Conservation (phyloP, 768 basidiomycete species). For the Russula virescens region DNA sequence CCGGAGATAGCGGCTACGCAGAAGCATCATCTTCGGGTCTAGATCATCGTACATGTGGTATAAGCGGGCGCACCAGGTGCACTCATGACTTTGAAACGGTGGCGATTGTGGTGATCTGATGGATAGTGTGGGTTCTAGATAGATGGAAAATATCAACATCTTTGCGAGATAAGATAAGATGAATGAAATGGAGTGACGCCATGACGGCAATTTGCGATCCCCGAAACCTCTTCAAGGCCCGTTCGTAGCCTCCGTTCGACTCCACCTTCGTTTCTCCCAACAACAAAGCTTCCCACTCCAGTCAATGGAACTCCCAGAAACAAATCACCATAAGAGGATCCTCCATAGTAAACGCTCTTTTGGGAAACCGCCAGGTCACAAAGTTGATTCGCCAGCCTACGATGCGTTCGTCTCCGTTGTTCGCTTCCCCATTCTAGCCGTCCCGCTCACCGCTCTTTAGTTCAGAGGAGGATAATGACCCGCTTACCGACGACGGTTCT, state of each 20-base stretch:
- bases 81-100: not conserved
- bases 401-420: constrained; percentile 44
- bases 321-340: constrained; percentile 24
- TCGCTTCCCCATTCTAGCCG: constrained; percentile 22
- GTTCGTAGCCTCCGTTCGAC: too few species aligned
- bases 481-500: constrained; percentile 68
- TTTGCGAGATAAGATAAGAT: constrained; percentile 20
- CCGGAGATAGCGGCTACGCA: constrained; percentile 20
- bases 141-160: too few species aligned
- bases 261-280: not conserved
- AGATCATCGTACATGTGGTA: not conserved
- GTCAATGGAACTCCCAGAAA: constrained; percentile 19
- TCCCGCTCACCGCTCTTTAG: constrained; percentile 36
- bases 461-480: constrained; percentile 86
- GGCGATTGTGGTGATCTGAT: not conserved
- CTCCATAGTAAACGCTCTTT: constrained; percentile 55
- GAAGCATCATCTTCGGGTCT: not conserved
- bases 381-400: constrained; percentile 67
- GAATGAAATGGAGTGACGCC: not conserved
- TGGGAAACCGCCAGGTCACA: constrained; percentile 54
- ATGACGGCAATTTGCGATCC: constrained; percentile 17
- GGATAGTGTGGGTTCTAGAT: not conserved
- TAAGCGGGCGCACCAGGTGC: not conserved
- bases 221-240: not conserved
- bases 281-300: not conserved